A percentile compares a stretch with the other conserved stretches of the same genome.
Evolutionary conservation across 306 rosid species (phyloP).

Genomic region (Adenanthera pavonina): DNA sequence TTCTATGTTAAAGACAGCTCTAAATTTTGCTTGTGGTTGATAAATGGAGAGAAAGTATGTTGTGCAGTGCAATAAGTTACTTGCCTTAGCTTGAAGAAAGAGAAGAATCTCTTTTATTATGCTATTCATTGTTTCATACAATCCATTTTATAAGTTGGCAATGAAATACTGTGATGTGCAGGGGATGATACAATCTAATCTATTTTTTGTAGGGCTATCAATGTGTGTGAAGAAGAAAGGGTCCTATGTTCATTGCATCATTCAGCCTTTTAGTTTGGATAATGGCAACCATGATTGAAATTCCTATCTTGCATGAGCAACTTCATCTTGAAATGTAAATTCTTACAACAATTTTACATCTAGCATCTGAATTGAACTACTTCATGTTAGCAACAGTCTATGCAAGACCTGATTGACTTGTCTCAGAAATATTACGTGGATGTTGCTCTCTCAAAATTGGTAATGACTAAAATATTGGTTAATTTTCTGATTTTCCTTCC

Average conservation of each 20-base stretch:
- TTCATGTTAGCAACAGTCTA: constrained; percentile 64
- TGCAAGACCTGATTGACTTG: constrained; percentile 76
- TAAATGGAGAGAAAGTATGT: too few relatives aligned
- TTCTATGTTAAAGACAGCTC: not conserved
- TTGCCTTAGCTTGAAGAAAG: too few relatives aligned
- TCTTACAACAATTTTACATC: not conserved
- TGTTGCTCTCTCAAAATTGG: constrained; percentile 99
- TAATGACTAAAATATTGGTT: constrained; percentile 51
- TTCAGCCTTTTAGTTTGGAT: constrained; percentile 90
- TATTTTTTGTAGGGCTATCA: constrained; percentile 86
- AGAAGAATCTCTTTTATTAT: too few relatives aligned
- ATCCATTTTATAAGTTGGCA: too few relatives aligned
- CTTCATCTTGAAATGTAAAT: constrained; percentile 78
- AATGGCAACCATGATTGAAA: constrained; percentile 74
- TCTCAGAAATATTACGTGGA: constrained; percentile 88
- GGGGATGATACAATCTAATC: constrained; percentile 86
- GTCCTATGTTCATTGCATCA: constrained; percentile 91
- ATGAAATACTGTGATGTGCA: constrained; percentile 34
- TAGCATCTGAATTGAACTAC: constrained; percentile 42
- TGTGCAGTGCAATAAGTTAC: too few relatives aligned
- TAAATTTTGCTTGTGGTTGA: too few relatives aligned
- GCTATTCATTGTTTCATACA: too few relatives aligned
- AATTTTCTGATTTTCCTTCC: constrained; percentile 36
- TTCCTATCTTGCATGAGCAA: constrained; percentile 79
- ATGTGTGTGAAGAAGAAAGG: constrained; percentile 94